These are phyloP conservation scores for Aspergillus eucalypticola DNA, from an alignment of 2,329 filamentous ascomycete genomes.

Conservation along the genomic window DNA sequence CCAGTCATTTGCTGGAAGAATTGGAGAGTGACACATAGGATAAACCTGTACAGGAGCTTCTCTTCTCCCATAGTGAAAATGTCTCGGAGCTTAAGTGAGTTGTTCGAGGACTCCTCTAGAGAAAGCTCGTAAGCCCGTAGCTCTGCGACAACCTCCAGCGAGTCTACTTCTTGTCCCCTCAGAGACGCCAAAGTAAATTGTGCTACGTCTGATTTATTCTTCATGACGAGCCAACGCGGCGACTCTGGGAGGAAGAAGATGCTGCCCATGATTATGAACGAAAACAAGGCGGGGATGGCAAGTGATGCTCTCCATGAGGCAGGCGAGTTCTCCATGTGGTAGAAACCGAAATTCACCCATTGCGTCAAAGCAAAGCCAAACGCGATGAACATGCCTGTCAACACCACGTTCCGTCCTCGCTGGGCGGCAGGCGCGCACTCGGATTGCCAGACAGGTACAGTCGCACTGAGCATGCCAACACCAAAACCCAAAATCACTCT, in stretches of 20 bases:
- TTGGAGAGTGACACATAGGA: conserved; percentile 51
- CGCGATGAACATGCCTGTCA: conserved; percentile 45
- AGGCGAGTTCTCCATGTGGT: conserved; percentile 27
- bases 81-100: conserved; percentile 47
- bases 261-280: conserved; percentile 27
- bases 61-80: conserved; percentile 55
- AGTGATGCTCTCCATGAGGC: conserved; percentile 44
- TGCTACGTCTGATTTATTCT: conserved; percentile 26
- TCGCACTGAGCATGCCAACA: conserved; percentile 46
- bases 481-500: conserved; percentile 49
- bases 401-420: conserved; percentile 25
- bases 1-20: conserved; percentile 47
- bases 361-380: conserved; percentile 46
- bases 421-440: conserved; percentile 21
- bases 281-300: conserved; percentile 35
- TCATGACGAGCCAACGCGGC: conserved; percentile 37
- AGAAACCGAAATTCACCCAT: conserved; percentile 49
- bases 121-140: conserved; percentile 51
- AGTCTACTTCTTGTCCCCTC: conserved; percentile 26
- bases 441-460: conserved; percentile 48
- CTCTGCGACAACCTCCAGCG: conserved; percentile 44
- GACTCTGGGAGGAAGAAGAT: conserved; percentile 38
- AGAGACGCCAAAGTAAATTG: conserved; percentile 21
- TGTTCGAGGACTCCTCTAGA: conserved; percentile 43
- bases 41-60: conserved; percentile 50